phyloP scores from a whole-genome alignment of 225 moss, liverwort and hornwort genomes.

The Neckera pumila region DNA sequence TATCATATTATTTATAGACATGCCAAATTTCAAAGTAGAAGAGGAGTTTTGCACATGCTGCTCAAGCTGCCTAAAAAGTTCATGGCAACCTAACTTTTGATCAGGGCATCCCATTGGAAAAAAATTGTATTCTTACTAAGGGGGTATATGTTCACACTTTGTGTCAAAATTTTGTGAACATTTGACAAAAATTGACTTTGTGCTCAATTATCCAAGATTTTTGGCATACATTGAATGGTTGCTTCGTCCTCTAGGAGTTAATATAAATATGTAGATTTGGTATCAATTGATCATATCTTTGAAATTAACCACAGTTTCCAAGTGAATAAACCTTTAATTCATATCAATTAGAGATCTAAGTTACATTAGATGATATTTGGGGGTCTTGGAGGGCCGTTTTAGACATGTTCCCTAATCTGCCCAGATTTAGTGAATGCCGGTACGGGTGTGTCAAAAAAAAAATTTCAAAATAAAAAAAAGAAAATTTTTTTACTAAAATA shows the following conservation, averaged over 20 bases:
- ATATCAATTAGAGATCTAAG: too few relatives aligned
- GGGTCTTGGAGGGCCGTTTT: too few relatives aligned
- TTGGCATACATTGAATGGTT: not conserved
- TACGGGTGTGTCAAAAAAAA: too few relatives aligned
- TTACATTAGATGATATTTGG: too few relatives aligned
- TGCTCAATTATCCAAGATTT: not conserved
- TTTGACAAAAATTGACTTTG: not conserved
- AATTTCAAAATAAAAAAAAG: too few relatives aligned
- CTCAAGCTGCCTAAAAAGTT: not conserved
- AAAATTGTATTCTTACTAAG: not conserved
- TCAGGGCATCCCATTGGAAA: accelerated
- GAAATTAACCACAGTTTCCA: not conserved
- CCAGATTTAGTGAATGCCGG: too few relatives aligned
- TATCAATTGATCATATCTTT: not conserved
- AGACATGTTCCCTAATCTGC: too few relatives aligned
- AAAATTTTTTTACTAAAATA: too few relatives aligned
- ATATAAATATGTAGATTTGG: not conserved
- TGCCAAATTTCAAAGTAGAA: not conserved
- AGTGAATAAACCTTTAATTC: not conserved
- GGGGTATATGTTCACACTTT: not conserved
- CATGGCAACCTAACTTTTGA: accelerated
- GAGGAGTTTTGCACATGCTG: not conserved
- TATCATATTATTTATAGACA: not conserved
- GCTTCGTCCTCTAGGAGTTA: too few relatives aligned
- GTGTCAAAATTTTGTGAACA: not conserved